These are phyloP conservation scores for Hypomontagnella monticulosa DNA, from an alignment of 495 filamentous ascomycete genomes.

Conservation along the genomic window DNA sequence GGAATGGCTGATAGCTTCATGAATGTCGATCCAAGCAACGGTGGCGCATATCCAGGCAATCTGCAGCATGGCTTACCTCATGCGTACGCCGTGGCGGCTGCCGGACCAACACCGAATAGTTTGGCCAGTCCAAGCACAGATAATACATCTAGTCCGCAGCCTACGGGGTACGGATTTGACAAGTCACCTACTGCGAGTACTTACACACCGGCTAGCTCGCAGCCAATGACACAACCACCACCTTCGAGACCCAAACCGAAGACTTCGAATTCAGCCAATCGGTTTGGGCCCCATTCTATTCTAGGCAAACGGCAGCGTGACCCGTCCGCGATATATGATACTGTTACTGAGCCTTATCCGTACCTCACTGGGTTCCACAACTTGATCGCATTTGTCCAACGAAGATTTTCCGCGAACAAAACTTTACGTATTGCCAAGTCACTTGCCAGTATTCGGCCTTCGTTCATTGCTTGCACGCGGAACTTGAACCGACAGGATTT, in stretches of 20 bases:
- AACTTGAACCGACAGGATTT: conserved; percentile 86
- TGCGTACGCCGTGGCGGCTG: conserved; percentile 59
- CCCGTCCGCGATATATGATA: conserved; percentile 85
- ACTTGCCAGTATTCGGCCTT: conserved; percentile 87
- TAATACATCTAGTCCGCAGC: conserved; percentile 59
- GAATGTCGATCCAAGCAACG: conserved; percentile 50
- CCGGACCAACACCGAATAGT: conserved; percentile 55
- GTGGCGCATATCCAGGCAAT: conserved; percentile 57
- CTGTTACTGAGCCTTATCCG: conserved; percentile 86
- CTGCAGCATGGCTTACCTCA: conserved; percentile 62
- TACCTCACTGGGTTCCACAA: conserved; percentile 92
- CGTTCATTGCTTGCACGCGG: conserved; percentile 87
- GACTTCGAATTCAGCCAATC: conserved; percentile 53
- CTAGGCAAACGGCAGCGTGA: conserved; percentile 67
- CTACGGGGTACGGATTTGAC: conserved; percentile 56
- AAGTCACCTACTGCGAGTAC: conserved; percentile 55
- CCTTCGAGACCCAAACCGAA: conserved; percentile 51
- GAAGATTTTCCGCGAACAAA: conserved; percentile 75
- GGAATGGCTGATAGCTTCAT: conserved; percentile 53
- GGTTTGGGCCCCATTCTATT: conserved; percentile 58
- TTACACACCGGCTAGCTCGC: conserved; percentile 45
- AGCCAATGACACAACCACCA: conserved; percentile 41
- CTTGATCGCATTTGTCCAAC: conserved; percentile 81
- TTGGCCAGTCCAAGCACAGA: conserved; percentile 61
- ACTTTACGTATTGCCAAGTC: conserved; percentile 83